Base-by-base conservation (phyloP, 345 rosid genomes). In the Eucalyptus polyanthemos region DNA sequence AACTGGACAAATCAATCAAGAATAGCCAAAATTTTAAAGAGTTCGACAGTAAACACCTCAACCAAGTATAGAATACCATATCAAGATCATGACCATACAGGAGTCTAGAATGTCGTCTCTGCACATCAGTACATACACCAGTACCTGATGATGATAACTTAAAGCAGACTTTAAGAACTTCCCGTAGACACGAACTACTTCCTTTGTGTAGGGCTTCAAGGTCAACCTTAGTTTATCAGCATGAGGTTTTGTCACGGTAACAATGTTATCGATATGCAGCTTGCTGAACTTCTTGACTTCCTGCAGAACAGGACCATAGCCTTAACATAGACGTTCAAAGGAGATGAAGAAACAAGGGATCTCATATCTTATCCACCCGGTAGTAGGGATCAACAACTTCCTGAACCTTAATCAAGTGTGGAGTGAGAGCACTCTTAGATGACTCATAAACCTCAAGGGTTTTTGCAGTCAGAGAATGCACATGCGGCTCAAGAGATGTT, bases 221-320 rank as follows among this genome's bases (percentile, higher is more conserved):
- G 92, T 94, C 91, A 95, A 91, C 88, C 92, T 91, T 47, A 94
- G 92, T 86, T 93, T 96, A 85, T 96, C 98, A 86, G 96, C 96
- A 92, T 96, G 99, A 91, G 99, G 99, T 91, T 96, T 98, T 19
- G 98, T 92, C 69, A 93, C 90, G 42, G 96, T 93, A 85, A 97
- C 99, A 89, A 95, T 95, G 89, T 96, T 98, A 90, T 97, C 98
- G 29, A 98, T 93, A 88, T 96, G 95, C 86, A 98, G 99, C 96
- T 95, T 96, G 92, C 98, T 96, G 86, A 96, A 92, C 95, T 94
- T 95, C 94, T 94, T 97, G 54, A 96, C 97, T 90, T 94, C 97
- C 99, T 98, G 93, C 34, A 29, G 90, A 21, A 83, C 86, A 89
- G 89, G 15, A 89, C 42, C 85, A 90, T 88, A 86, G 89, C 54